These are phyloP conservation scores for Aspergillus aculeatus DNA, from an alignment of 2,329 filamentous ascomycete species.

Conservation along the genomic window DNA sequence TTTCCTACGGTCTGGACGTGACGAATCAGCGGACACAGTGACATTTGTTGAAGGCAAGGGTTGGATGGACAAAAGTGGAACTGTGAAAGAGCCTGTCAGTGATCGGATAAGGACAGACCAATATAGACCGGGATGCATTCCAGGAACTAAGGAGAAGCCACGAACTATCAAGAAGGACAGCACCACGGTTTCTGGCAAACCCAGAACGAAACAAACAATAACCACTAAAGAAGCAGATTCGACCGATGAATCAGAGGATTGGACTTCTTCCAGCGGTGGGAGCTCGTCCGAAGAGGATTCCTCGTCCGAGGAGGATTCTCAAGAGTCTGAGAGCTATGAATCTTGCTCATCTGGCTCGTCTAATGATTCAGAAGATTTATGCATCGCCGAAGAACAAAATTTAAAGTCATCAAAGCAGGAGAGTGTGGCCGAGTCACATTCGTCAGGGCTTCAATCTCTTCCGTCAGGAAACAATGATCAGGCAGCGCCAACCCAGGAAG, in stretches of 20 bases:
- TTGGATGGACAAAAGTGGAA: slow-evolving; percentile 79
- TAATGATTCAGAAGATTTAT: slow-evolving; percentile 28
- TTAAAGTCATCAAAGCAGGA: slow-evolving; percentile 3
- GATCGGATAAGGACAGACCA: slow-evolving; percentile 30
- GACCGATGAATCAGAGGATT: slow-evolving; percentile 30
- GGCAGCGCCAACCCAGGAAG: slow-evolving; percentile 32
- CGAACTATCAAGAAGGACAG: slow-evolving; percentile 17
- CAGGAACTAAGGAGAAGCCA: slow-evolving; percentile 32
- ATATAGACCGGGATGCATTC: slow-evolving; percentile 31
- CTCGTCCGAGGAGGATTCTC: slow-evolving; percentile 28
- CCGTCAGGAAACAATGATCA: slow-evolving; percentile 9
- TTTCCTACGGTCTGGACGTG: slow-evolving; percentile 65
- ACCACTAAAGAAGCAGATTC: slow-evolving; percentile 15
- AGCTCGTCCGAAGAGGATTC: slow-evolving; percentile 25
- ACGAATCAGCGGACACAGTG: slow-evolving; percentile 49
- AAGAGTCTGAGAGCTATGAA: slow-evolving; percentile 27
- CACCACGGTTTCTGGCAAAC: slow-evolving; percentile 9
- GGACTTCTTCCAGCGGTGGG: slow-evolving; percentile 38
- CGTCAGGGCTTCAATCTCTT: slow-evolving; percentile 15
- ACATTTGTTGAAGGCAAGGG: slow-evolving; percentile 81
- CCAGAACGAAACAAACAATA: slow-evolving; percentile 18
- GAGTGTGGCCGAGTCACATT: slow-evolving; percentile 9
- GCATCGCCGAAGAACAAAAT: slow-evolving; percentile 22
- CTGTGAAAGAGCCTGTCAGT: slow-evolving; percentile 56
- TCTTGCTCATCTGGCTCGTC: slow-evolving; percentile 25